Conservation (phyloP, 805 yeast genomes). For the Candida quercuum region DNA sequence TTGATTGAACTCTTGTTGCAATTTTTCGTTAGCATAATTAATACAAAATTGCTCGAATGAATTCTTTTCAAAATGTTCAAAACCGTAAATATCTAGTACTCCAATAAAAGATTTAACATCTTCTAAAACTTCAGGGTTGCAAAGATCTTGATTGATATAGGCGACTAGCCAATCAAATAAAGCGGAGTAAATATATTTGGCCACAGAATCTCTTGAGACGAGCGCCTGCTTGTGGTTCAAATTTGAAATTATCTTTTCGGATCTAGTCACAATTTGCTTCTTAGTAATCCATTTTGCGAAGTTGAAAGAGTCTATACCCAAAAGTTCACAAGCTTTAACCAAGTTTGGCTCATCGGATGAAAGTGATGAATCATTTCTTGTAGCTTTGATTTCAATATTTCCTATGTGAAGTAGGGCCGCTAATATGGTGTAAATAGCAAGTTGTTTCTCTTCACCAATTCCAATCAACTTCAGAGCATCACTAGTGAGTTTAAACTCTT, state of each 20-base stretch:
- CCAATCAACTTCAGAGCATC: slow-evolving; percentile 81
- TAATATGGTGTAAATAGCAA: slow-evolving; percentile 66
- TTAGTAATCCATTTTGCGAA: slow-evolving; percentile 91
- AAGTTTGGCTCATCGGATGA: slow-evolving; percentile 84
- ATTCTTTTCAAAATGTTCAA: slow-evolving; percentile 90
- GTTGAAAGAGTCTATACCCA: slow-evolving; percentile 67
- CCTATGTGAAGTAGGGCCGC: slow-evolving; percentile 92
- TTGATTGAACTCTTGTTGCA: slow-evolving; percentile 96
- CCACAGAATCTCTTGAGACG: slow-evolving; percentile 95
- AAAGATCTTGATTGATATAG: slow-evolving; percentile 74
- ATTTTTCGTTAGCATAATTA: slow-evolving; percentile 93
- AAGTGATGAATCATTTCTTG: slow-evolving; percentile 77
- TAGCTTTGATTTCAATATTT: slow-evolving; percentile 80
- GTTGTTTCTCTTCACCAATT: slow-evolving; percentile 51
- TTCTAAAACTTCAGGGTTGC: slow-evolving; percentile 61
- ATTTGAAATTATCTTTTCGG: slow-evolving; percentile 85
- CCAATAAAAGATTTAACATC: slow-evolving; percentile 78
- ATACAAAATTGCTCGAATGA: slow-evolving; percentile 97
- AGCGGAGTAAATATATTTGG: slow-evolving; percentile 88
- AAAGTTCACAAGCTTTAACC: slow-evolving; percentile 73
- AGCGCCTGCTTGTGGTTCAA: slow-evolving; percentile 77
- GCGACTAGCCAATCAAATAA: slow-evolving; percentile 93
- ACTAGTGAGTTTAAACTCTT: slow-evolving; percentile 70
- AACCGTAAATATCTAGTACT: slow-evolving; percentile 95
- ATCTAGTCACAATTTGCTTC: slow-evolving; percentile 87